Conservation (phyloP, 306 rosid species). For the Fragaria ananassa region DNA sequence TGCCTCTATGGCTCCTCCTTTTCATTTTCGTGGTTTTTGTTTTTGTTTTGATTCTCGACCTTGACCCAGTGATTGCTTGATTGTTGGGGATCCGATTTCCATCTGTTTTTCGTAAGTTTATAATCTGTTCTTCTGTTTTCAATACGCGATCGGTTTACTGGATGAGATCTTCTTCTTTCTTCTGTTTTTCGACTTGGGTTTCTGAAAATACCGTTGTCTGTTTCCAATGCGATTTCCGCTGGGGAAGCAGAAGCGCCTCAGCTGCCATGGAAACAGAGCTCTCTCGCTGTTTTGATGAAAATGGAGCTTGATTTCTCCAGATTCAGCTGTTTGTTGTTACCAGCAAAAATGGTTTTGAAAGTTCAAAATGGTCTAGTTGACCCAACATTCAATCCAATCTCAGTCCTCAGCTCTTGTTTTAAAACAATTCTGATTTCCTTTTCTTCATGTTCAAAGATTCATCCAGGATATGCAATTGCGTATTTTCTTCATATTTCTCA, state of each 20-base stretch:
- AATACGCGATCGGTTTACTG: constrained; percentile 5
- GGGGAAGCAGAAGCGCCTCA: neutral
- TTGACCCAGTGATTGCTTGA: constrained; percentile 13
- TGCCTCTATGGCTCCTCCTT: constrained; percentile 22
- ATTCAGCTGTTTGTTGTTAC: constrained; percentile 7
- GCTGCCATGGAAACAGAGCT: constrained; percentile 2
- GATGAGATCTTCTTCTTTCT: constrained; percentile 12
- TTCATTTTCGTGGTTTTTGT: constrained; percentile 13
- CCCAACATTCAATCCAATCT: constrained; percentile 11
- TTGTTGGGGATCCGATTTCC: constrained; percentile 22
- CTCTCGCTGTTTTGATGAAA: neutral
- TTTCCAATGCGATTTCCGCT: neutral
- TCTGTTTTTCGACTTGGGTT: neutral
- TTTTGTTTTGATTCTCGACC: constrained; percentile 11
- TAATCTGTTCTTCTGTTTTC: neutral
- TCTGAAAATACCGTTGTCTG: constrained; percentile 17
- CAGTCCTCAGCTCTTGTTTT: neutral
- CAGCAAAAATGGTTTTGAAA: neutral
- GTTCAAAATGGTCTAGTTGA: neutral
- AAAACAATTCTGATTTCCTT: neutral
- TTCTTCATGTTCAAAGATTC: neutral
- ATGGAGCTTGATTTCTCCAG: neutral
- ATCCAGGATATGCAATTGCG: neutral
- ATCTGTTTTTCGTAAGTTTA: constrained; percentile 3
- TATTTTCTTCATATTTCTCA: neutral